Evolutionary conservation across 257 asterid species (phyloP), one percentile per base, ranked within the genome.

Genomic region (Solanum piurae): DNA sequence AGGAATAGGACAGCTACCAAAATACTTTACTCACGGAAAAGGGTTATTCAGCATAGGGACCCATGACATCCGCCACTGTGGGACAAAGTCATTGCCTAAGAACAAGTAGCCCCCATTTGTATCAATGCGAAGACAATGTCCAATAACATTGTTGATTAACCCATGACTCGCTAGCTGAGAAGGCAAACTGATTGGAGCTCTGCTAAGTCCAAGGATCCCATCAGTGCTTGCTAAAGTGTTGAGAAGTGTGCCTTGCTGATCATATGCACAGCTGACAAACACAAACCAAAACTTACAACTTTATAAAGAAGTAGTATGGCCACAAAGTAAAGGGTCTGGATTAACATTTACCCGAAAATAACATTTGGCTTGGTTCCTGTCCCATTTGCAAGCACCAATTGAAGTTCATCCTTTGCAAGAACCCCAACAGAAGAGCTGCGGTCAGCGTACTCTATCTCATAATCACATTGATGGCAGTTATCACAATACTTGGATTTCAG

Each of bases 401-500:
- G 91, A 84, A 94, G 88, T 88, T 91, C 92, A 72, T 95, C 98
- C 92, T 91, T 90, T 12, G 93, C 92, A 86, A 94, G 97, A 88
- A 95, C 98, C 80, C 98, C 98, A 68, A 93, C 7, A 86, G 98
- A 95, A 87, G 98, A 93, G 88, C 98, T 93, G 68, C 87, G 94
- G 91, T 95, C 98, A 64, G 96, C 98, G 87, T 95, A 94, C 87
- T 92, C 95, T 88, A 94, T 90, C 91, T 93, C 96, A 83, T 95
- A 95, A 91, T 95, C 96, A 88, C 98, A 95, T 90, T 95, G 98
- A 74, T 89, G 87, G 91, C 94, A 90, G 64, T 93, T 52, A 87
- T 87, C 91, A 66, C 95, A 93, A 68, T 86, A 36, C 66, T 86
- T 86, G 83, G 62, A 77, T 87, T 23, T 75, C 88, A 86, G 91